A percentile compares a stretch with the other conserved stretches of the same genome.
phyloP scores from a whole-genome alignment of 1,284 basidiomycete species.

The Cryptococcus sp. region DNA sequence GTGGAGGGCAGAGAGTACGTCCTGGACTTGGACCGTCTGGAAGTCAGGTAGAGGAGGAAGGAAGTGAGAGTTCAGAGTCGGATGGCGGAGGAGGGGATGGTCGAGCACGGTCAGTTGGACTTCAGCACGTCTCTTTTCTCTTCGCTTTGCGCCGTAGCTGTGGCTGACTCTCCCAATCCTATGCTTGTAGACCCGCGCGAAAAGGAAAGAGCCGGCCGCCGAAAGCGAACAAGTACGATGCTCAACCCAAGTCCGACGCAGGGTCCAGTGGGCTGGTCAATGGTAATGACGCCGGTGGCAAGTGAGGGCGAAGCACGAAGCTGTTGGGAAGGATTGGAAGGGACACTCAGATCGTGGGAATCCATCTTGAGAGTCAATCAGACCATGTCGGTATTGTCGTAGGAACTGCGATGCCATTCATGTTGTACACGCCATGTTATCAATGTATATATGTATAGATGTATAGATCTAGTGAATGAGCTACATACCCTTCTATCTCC shows the following conservation, averaged over 20 bases:
- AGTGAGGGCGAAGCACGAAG: too few relatives aligned
- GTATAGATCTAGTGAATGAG: not conserved
- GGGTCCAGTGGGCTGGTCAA: constrained; percentile 2
- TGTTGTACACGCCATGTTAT: not conserved
- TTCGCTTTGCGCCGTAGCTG: too few relatives aligned
- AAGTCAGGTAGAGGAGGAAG: constrained; percentile 14
- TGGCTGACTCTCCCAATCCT: constrained; percentile 28
- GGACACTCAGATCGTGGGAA: too few relatives aligned
- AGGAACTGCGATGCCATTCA: not conserved
- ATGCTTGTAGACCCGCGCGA: constrained; percentile 14
- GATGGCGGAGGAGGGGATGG: constrained; percentile 44
- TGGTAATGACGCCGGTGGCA: not conserved
- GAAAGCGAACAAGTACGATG: constrained; percentile 37
- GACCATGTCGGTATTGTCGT: too few relatives aligned
- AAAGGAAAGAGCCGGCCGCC: constrained; percentile 1
- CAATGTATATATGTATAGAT: constrained; percentile 6
- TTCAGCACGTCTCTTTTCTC: not conserved
- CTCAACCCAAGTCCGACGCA: constrained; percentile 11
- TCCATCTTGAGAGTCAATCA: too few relatives aligned
- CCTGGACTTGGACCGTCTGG: constrained; percentile 7
- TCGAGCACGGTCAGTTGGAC: constrained; percentile 29
- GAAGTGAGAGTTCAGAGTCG: constrained; percentile 33
- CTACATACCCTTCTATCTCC: not conserved
- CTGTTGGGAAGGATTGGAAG: too few relatives aligned
- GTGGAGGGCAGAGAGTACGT: constrained; percentile 2